Base-by-base conservation (phyloP, 2,329 filamentous ascomycete genomes). In the Penicillium vulpinum region DNA sequence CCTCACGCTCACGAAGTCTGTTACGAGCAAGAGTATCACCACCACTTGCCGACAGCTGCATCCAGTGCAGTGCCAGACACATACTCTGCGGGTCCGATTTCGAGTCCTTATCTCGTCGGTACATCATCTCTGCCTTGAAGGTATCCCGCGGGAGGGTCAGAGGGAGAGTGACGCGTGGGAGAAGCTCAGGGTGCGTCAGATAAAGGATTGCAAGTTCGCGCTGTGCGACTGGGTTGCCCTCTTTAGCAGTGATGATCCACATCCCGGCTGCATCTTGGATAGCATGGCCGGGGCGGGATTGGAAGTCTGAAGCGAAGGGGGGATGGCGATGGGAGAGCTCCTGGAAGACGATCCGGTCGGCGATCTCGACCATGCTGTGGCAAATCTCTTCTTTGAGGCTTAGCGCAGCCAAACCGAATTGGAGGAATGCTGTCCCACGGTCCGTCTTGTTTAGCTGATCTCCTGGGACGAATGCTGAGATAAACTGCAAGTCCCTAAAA, bases 61-160 rank as follows among this genome's bases (percentile, higher is more conserved):
- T 97, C 92, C 93, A 97, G 79, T 97, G 93, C 75, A 95, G 87
- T 10, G 93, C 93, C 56, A 96, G 85, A 68, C 92, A 97, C 90
- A 97, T 94, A 40, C 92, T 86, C 52, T 88, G 88, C 2, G 91
- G 90, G 72, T 97, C 91, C 58, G 88, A 92, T 63, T 91, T 81
- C 16, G 82, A 80, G 66, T 88, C 85, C 51, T 83, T 79, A 39
- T 83, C 83, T 61, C 80, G 80, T 60, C 80, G 77, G 70, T 84
- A 90, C 82, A 95, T 91, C 65, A 94, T 86, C 54, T 91, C 85
- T 65, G 89, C 88, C 75, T 93, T 94, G 79, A 97, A 97, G 0
- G 95, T 92, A 68, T 97, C 92, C 24, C 88, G 83, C 0, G 92
- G 90, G 69, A 89, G 89, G 16, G 90, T 90, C 50, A 97, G 82